These are phyloP conservation scores for Mycena alexandri DNA, from an alignment of 768 basidiomycete species.

Conservation along the genomic window DNA sequence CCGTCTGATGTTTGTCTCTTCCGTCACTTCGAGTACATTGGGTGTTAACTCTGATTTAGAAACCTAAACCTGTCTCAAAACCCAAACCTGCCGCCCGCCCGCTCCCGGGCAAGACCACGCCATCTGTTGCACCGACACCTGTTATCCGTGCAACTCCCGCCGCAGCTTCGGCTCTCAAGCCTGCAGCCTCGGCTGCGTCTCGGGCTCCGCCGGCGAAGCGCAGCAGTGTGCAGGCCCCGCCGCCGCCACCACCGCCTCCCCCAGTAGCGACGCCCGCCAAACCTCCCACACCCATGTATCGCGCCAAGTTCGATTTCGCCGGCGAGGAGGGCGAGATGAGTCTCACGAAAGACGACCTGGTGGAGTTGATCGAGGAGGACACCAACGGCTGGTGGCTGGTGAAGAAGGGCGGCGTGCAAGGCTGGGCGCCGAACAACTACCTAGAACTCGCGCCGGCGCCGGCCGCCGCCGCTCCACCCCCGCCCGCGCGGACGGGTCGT, in stretches of 20 bases:
- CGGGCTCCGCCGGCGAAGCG: slow-evolving; percentile 53
- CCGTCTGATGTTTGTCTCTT: slow-evolving; percentile 64
- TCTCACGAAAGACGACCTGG: slow-evolving; percentile 89
- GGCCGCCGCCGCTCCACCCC: slow-evolving; percentile 75
- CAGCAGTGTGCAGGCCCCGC: slow-evolving; percentile 57
- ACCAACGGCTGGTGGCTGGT: slow-evolving; percentile 99
- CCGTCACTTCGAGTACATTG: background rate
- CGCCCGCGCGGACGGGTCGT: slow-evolving; percentile 67
- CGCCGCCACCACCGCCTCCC: slow-evolving; percentile 58
- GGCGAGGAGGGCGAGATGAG: slow-evolving; percentile 95
- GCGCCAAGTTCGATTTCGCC: slow-evolving; percentile 91
- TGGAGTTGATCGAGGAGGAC: slow-evolving; percentile 93
- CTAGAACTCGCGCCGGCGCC: slow-evolving; percentile 83
- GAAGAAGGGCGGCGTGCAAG: slow-evolving; percentile 84
- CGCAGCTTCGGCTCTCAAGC: slow-evolving; percentile 39
- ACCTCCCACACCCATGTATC: slow-evolving; percentile 81
- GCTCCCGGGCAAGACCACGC: slow-evolving; percentile 69
- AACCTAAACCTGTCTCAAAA: slow-evolving; percentile 62
- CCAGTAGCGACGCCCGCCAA: slow-evolving; percentile 69
- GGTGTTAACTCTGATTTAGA: slow-evolving; percentile 47
- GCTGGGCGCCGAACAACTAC: slow-evolving; percentile 97
- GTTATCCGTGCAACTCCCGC: slow-evolving; percentile 47
- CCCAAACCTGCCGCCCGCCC: slow-evolving; percentile 75
- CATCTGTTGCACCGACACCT: slow-evolving; percentile 51
- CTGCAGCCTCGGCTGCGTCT: slow-evolving; percentile 45